Evolutionary conservation across 306 rosid genomes (phyloP).

Genomic region (Vicia faba): DNA sequence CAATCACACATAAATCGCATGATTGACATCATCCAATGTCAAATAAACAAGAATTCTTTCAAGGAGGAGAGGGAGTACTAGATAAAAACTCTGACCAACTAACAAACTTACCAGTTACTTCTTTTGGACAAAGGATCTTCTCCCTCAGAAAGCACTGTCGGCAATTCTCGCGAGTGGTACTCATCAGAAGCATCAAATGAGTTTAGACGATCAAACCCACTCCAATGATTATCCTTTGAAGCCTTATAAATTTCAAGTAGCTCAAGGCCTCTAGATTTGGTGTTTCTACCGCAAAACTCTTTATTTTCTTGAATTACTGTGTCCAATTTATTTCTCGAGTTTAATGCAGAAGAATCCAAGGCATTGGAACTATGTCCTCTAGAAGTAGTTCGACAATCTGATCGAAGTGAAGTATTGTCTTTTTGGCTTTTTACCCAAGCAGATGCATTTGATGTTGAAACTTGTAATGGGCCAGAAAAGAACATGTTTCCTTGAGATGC

Average conservation of each 20-base stretch:
- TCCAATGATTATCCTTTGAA: conserved; percentile 72
- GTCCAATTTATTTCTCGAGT: conserved; percentile 52
- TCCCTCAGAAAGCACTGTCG: conserved; percentile 62
- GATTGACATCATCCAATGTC: not conserved
- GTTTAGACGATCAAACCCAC: conserved; percentile 79
- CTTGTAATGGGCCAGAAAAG: conserved; percentile 79
- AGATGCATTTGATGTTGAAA: conserved; percentile 89
- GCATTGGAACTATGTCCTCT: conserved; percentile 66
- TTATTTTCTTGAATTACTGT: conserved; percentile 58
- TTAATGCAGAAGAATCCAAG: conserved; percentile 53
- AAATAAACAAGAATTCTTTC: too few relatives aligned
- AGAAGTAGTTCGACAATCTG: conserved; percentile 74
- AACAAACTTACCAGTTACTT: conserved; percentile 57
- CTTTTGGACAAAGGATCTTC: conserved; percentile 71
- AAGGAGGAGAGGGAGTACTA: too few relatives aligned
- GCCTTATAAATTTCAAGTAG: conserved; percentile 46
- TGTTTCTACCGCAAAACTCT: conserved; percentile 42
- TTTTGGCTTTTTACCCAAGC: conserved; percentile 88
- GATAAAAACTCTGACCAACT: conserved; percentile 24
- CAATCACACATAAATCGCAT: conserved; percentile 10
- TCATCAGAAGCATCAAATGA: conserved; percentile 83
- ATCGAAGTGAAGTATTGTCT: conserved; percentile 62
- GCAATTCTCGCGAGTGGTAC: conserved; percentile 80
- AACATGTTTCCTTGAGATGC: conserved; percentile 96
- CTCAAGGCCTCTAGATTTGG: conserved; percentile 46